A percentile compares a stretch with the other conserved stretches of the same genome.
Evolutionary conservation across 495 filamentous ascomycete genomes (phyloP).

Genomic region (Cetradonia linearis): DNA sequence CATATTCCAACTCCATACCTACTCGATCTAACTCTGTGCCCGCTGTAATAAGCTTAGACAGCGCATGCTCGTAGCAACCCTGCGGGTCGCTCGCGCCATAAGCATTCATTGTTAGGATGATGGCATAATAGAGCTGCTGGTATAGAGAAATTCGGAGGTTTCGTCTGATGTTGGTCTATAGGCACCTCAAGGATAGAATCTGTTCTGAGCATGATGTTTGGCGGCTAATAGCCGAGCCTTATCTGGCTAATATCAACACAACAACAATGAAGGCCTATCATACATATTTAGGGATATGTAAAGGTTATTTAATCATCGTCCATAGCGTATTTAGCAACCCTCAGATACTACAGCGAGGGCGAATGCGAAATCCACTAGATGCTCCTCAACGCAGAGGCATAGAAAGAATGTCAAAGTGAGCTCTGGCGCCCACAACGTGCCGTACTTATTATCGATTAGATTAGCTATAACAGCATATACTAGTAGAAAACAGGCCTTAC

Average conservation of each 20-base stretch:
- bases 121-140: not conserved
- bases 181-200: too few relatives aligned
- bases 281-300: too few relatives aligned
- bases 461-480: not conserved
- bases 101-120: not conserved
- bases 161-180: not conserved
- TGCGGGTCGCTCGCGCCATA: not conserved
- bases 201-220: not conserved
- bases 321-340: not conserved
- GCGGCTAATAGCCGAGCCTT: not conserved
- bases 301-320: too few relatives aligned
- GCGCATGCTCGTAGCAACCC: not conserved
- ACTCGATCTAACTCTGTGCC: not conserved
- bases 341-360: not conserved
- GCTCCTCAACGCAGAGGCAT: not conserved
- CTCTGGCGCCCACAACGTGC: not conserved
- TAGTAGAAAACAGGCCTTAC: not conserved
- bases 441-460: not conserved
- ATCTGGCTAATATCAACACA: not conserved
- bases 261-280: too few relatives aligned
- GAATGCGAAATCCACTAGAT: not conserved
- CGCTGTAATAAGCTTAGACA: not conserved
- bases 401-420: not conserved
- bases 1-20: not conserved
- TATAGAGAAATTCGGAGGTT: not conserved